Evolutionary conservation across 768 basidiomycete genomes (phyloP).

Genomic region (Cytidiella melzeri): DNA sequence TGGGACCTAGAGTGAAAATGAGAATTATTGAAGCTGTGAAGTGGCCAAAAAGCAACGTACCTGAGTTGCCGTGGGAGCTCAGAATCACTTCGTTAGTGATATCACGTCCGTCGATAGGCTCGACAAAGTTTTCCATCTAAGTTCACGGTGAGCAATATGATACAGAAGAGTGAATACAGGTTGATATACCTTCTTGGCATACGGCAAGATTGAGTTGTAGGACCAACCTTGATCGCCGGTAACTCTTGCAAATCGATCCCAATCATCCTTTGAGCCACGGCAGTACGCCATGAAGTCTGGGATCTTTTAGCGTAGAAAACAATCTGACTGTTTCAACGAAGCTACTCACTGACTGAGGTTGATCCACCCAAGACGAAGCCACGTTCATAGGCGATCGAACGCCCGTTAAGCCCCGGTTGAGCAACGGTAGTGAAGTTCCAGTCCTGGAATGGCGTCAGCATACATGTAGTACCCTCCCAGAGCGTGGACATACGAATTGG

Average conservation of each 20-base stretch:
- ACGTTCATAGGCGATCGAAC: conserved; percentile 17
- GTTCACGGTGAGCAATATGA: too few species aligned
- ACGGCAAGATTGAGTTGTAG: conserved; percentile 17
- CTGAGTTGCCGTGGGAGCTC: conserved; percentile 13
- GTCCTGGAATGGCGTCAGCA: too few species aligned
- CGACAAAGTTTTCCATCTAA: conserved; percentile 10
- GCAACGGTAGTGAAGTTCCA: conserved; percentile 26
- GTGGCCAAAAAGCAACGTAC: too few species aligned
- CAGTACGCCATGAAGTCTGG: conserved; percentile 23
- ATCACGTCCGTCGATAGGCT: conserved; percentile 15
- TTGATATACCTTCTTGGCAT: conserved; percentile 19
- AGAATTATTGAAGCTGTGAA: too few species aligned
- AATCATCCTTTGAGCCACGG: conserved; percentile 22
- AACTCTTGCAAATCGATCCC: conserved; percentile 16
- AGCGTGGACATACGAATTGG: too few species aligned
- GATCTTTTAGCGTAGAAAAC: too few species aligned
- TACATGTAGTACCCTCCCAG: too few species aligned
- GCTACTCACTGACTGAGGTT: conserved; percentile 22
- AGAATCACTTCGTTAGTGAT: conserved; percentile 16
- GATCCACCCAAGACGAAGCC: conserved; percentile 23
- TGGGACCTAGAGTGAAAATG: too few species aligned
- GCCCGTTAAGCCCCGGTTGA: conserved; percentile 17
- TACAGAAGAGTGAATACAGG: background rate
- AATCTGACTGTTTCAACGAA: too few species aligned
- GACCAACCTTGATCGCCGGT: conserved; percentile 25